Evolutionary conservation across 805 yeast genomes (phyloP).

Genomic region (Candida hispaniensis): DNA sequence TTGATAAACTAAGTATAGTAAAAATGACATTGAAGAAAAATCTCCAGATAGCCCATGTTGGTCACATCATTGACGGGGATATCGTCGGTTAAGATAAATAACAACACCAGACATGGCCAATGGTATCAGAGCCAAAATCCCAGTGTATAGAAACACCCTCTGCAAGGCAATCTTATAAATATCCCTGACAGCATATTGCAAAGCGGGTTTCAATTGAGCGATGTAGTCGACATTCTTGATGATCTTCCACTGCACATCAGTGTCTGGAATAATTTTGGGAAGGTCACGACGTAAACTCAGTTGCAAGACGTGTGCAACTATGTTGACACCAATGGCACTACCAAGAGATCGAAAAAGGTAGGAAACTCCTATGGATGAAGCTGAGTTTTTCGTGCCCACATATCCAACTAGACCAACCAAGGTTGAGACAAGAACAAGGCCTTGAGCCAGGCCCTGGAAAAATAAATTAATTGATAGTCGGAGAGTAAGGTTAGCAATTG

Average conservation of each 20-base stretch:
- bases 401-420: conserved; percentile 8
- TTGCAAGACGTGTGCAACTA: conserved; percentile 12
- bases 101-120: no score
- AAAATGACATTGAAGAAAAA: no score
- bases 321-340: conserved; percentile 9
- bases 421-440: conserved; percentile 4
- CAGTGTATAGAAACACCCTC: no score
- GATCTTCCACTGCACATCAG: conserved; percentile 10
- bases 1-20: no score
- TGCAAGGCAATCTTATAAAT: conserved; percentile 7
- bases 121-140: no score
- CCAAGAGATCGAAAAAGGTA: conserved; percentile 14
- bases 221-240: conserved; percentile 13
- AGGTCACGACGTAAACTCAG: conserved; percentile 1
- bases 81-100: no score
- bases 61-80: no score
- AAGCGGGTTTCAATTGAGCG: conserved; percentile 6
- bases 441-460: conserved; percentile 11
- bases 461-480: conserved; percentile 1
- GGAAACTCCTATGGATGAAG: conserved; percentile 14
- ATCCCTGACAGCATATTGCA: conserved; percentile 5
- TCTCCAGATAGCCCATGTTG: no score
- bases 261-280: conserved; percentile 6
- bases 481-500: background rate
- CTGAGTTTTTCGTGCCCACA: conserved; percentile 3